Conservation (phyloP, 495 filamentous ascomycete genomes). For the Bacidia rubella region DNA sequence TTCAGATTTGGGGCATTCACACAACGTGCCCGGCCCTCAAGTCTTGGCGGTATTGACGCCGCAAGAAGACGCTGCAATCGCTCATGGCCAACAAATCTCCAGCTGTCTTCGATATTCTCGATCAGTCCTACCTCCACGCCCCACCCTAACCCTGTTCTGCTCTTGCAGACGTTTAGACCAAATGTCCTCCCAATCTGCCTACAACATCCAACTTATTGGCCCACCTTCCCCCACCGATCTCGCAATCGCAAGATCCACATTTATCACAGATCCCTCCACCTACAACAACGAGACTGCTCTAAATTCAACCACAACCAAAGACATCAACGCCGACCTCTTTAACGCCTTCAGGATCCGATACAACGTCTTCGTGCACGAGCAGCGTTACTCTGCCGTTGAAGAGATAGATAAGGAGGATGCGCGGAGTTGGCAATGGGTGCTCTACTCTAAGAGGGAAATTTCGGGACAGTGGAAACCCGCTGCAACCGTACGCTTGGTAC, state of each 20-base stretch:
- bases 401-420: conserved; percentile 73
- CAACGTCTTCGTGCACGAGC: conserved; percentile 66
- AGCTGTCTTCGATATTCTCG: too few relatives aligned
- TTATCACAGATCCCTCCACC: background rate
- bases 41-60: too few relatives aligned
- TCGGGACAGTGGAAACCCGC: conserved; percentile 36
- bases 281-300: too few relatives aligned
- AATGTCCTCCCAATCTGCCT: background rate
- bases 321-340: conserved; percentile 25
- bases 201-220: background rate
- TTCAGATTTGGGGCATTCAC: too few relatives aligned
- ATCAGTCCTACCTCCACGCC: too few relatives aligned
- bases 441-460: conserved; percentile 38
- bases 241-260: background rate
- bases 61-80: too few relatives aligned
- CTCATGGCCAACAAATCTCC: too few relatives aligned
- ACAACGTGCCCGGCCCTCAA: too few relatives aligned
- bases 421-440: conserved; percentile 70
- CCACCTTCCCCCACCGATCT: background rate
- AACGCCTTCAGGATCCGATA: conserved; percentile 70
- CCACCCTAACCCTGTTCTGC: too few relatives aligned
- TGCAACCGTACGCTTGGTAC: conserved; percentile 64
- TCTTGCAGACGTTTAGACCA: background rate
- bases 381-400: conserved; percentile 47
- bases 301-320: background rate